Evolutionary conservation across 108 stramenopile species (phyloP).

Genomic region (Asterionellopsis glacialis): DNA sequence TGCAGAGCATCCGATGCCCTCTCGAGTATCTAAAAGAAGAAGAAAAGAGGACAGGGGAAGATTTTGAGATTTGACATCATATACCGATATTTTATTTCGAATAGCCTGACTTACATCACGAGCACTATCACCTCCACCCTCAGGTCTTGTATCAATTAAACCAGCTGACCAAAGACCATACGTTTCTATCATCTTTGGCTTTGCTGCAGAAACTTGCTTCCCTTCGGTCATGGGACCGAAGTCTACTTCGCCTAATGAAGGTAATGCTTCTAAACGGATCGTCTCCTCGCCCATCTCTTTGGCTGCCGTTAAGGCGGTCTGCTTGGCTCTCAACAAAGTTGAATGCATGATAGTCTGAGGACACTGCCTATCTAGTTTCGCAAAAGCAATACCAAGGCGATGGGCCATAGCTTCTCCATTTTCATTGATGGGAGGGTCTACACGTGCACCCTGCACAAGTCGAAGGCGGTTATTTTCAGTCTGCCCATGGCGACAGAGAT

Average conservation of each 20-base stretch:
- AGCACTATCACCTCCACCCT: slow-evolving; percentile 62
- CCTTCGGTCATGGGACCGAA: slow-evolving; percentile 67
- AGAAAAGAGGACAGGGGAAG: neutral
- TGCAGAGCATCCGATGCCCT: slow-evolving; percentile 20
- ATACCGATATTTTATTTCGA: neutral
- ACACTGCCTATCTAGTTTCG: slow-evolving; percentile 19
- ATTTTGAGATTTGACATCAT: neutral
- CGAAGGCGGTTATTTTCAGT: slow-evolving; percentile 77
- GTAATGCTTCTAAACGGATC: slow-evolving; percentile 12
- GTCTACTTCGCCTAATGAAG: slow-evolving; percentile 59
- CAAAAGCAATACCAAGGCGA: slow-evolving; percentile 42
- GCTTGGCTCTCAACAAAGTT: slow-evolving; percentile 41
- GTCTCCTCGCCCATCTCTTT: slow-evolving; percentile 2
- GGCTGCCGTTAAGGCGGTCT: slow-evolving; percentile 51
- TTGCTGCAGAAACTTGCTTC: slow-evolving; percentile 34
- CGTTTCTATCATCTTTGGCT: slow-evolving; percentile 43
- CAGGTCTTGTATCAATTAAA: slow-evolving; percentile 43
- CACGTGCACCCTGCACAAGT: slow-evolving; percentile 65
- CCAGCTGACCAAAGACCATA: slow-evolving; percentile 65
- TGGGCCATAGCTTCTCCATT: slow-evolving; percentile 42
- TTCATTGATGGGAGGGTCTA: slow-evolving; percentile 56
- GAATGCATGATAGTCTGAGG: slow-evolving; percentile 46
- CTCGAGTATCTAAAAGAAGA: neutral
- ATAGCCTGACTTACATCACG: slow-evolving; percentile 39
- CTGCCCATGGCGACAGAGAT: slow-evolving; percentile 80